Conservation (phyloP, 1,284 basidiomycete genomes). For the Chalciporus sp. region DNA sequence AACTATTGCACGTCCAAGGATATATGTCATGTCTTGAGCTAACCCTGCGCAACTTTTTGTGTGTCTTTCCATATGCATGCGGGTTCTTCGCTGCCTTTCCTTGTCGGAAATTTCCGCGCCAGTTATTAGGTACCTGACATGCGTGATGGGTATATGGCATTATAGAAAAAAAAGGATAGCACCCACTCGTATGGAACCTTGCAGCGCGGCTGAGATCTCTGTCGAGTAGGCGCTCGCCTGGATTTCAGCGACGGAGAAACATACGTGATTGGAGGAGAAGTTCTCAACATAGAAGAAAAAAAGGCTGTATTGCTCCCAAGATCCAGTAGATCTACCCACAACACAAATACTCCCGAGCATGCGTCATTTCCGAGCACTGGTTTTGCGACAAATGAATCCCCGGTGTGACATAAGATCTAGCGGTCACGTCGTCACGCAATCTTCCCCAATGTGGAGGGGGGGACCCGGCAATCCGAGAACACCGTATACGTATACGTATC, state of each 20-base stretch:
- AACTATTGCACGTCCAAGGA: neutral
- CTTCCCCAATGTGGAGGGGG: conserved; percentile 14
- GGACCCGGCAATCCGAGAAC: conserved; percentile 7
- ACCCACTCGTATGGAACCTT: neutral
- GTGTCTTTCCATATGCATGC: neutral
- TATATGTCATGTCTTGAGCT: neutral
- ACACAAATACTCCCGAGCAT: conserved; percentile 13
- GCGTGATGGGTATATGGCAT: neutral
- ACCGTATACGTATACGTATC: conserved; percentile 3
- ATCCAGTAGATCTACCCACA: conserved; percentile 21
- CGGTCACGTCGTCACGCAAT: conserved; percentile 33
- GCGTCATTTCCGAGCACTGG: conserved; percentile 32
- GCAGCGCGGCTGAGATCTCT: neutral
- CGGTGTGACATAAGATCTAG: conserved; percentile 24
- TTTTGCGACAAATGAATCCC: conserved; percentile 22
- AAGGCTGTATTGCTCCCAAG: conserved; percentile 9
- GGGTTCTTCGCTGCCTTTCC: neutral
- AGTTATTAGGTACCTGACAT: conserved; percentile 1
- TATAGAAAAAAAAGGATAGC: neutral
- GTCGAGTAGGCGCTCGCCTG: neutral
- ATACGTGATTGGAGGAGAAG: conserved; percentile 8
- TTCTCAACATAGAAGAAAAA: neutral
- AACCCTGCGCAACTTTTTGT: neutral
- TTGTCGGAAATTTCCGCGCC: neutral
- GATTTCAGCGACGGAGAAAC: neutral